A percentile compares a stretch with the other conserved stretches of the same genome.
These are phyloP conservation scores for Eucalyptus guilfoylei DNA, from an alignment of 345 rosid species.

Conservation along the genomic window DNA sequence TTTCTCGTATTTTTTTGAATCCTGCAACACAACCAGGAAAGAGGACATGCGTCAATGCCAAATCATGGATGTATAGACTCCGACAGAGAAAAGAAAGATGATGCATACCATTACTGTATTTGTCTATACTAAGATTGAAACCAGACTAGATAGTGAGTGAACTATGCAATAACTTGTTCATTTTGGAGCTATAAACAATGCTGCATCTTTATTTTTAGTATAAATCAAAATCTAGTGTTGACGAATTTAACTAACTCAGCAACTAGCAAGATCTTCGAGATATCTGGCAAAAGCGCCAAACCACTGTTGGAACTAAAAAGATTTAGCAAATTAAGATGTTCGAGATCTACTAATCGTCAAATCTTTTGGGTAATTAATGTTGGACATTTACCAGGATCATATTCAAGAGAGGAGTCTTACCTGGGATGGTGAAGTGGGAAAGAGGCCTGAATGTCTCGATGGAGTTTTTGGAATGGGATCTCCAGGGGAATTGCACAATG, in stretches of 20 bases:
- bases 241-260: not conserved
- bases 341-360: not conserved
- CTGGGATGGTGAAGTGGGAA: not conserved
- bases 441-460: not conserved
- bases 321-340: not conserved
- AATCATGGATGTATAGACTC: not conserved
- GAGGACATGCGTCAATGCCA: not conserved
- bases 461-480: conserved; percentile 14
- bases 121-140: not conserved
- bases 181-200: not conserved
- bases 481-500: conserved; percentile 33
- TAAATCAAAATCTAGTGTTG: not conserved
- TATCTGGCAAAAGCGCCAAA: not conserved
- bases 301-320: not conserved
- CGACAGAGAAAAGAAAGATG: not conserved
- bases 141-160: not conserved
- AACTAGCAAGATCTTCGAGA: not conserved
- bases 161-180: not conserved
- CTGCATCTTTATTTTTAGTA: not conserved
- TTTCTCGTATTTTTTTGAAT: conserved; percentile 37
- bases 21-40: conserved; percentile 17
- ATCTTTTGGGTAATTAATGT: not conserved
- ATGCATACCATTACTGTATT: not conserved
- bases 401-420: not conserved
- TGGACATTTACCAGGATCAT: not conserved